Evolutionary conservation across 1,284 basidiomycete species (phyloP), one percentile per base, ranked within the genome.

Genomic region (Ustilago shanxiensis): DNA sequence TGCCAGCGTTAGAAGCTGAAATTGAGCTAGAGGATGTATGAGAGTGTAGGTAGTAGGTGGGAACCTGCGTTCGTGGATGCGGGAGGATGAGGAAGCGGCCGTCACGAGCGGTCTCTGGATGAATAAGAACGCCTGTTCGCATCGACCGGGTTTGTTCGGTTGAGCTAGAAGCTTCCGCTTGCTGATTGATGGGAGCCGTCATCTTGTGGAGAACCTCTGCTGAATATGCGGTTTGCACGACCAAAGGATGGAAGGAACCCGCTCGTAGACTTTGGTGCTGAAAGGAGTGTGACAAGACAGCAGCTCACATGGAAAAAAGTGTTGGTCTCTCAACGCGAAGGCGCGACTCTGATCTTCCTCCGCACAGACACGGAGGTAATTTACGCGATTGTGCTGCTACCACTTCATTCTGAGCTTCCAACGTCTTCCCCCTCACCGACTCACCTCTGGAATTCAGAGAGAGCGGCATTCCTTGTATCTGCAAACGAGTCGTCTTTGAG

Each of bases 21-120:
- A 18, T 44, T 14, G n/a, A n/a, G 20, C 11, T 6, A 20, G 24
- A 1, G 2, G 26, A 14, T n/a, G 26, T 11, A 24, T 31, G 28
- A 5, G 57, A 62, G 26, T 29, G 29, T 11, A 78, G 62, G 49
- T 65, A 74, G 60, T 78, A 78, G 1, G 62, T 69, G 2, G 76
- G 72, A 0, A 74, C 49, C 2, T 24, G 14, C 0, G 65, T 78
- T 16, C 72, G 58, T 2, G 76, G 76, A 29, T 78, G 76, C 9
- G 76, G 72, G 14, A 78, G 68, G 49, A 66, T 45, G n/a, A 78
- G 65, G 20, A 67, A 61, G 24, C 70, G 66, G 2, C 64, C 67
- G 16, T 53, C 60, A 9, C 5, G 14, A 2, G 58, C 63, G 14
- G 44, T 44, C 20, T 37, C 6, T 1, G 68, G 74, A 22, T 72